These are phyloP conservation scores for Oropetium thomaeum DNA, from an alignment of 176 grass and related monocot genomes.

Conservation along the genomic window DNA sequence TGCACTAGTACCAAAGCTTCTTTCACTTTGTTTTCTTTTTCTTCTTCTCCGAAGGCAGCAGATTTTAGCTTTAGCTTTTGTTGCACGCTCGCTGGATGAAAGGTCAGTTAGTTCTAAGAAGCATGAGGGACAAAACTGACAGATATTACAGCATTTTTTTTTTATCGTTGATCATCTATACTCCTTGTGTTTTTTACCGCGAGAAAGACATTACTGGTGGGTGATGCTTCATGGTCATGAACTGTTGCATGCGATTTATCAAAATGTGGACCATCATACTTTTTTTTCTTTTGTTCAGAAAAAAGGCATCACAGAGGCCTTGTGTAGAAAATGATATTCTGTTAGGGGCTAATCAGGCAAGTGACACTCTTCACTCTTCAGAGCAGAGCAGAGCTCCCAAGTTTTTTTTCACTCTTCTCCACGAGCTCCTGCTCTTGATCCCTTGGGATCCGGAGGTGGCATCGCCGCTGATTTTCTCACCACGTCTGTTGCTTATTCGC, in stretches of 20 bases:
- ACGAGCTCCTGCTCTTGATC: not conserved
- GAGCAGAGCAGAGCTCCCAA: slow-evolving; percentile 19
- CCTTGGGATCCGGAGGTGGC: slow-evolving; percentile 39
- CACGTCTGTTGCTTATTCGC: not conserved
- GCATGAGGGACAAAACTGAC: not conserved
- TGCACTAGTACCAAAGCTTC: slow-evolving; percentile 8
- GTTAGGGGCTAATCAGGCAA: not conserved
- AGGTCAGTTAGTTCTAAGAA: not conserved
- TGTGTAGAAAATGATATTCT: not conserved
- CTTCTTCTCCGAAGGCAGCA: not conserved
- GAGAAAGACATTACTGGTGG: not conserved
- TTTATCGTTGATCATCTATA: not conserved
- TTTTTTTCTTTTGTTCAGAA: not conserved
- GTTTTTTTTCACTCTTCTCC: slow-evolving; percentile 21
- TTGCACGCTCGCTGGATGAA: not conserved
- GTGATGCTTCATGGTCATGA: not conserved
- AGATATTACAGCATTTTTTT: too few species aligned
- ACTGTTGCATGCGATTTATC: not conserved
- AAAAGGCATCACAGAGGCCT: not conserved
- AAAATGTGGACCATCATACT: too few species aligned
- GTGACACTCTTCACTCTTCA: slow-evolving; percentile 4
- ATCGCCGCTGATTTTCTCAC: not conserved
- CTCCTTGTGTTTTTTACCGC: too few species aligned
- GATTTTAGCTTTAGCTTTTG: slow-evolving; percentile 10
- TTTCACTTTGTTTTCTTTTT: not conserved